Conservation (phyloP, 768 basidiomycete species). For the Tricholoma bakamatsutake region DNA sequence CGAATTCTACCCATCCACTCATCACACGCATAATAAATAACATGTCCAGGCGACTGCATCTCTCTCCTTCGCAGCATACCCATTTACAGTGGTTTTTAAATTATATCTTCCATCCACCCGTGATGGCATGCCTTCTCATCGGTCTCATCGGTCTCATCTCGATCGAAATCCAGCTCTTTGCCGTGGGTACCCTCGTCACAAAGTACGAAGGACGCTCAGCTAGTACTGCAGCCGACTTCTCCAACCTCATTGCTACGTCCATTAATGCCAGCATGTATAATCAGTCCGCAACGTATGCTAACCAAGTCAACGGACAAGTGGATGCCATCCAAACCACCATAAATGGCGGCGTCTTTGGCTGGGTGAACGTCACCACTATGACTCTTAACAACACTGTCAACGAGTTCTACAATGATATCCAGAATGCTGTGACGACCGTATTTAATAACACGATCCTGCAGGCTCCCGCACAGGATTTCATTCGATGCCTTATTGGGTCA, state of each 20-base stretch:
- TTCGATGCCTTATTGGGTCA: conserved; percentile 85
- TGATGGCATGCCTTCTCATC: conserved; percentile 86
- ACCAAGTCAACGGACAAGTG: conserved; percentile 68
- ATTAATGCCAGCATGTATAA: conserved; percentile 83
- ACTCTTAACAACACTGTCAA: conserved; percentile 84
- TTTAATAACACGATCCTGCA: conserved; percentile 86
- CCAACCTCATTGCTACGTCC: conserved; percentile 62
- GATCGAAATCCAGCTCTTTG: conserved; percentile 82
- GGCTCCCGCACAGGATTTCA: conserved; percentile 76
- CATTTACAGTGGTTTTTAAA: conserved; percentile 84
- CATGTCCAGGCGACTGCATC: conserved; percentile 42
- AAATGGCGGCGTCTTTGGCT: conserved; percentile 87
- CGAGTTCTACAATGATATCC: conserved; percentile 82
- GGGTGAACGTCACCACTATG: conserved; percentile 88
- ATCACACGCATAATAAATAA: conserved; percentile 58
- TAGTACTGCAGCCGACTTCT: conserved; percentile 57
- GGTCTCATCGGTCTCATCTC: conserved; percentile 87
- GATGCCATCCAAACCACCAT: conserved; percentile 65
- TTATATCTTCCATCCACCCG: conserved; percentile 89
- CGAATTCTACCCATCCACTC: conserved; percentile 66
- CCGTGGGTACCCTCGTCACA: conserved; percentile 64
- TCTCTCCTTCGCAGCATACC: conserved; percentile 57
- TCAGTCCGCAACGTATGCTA: conserved; percentile 74
- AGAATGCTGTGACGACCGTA: conserved; percentile 66
- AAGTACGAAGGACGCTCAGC: conserved; percentile 62